Base-by-base conservation (phyloP, 306 rosid genomes). In the Trifolium pratense region DNA sequence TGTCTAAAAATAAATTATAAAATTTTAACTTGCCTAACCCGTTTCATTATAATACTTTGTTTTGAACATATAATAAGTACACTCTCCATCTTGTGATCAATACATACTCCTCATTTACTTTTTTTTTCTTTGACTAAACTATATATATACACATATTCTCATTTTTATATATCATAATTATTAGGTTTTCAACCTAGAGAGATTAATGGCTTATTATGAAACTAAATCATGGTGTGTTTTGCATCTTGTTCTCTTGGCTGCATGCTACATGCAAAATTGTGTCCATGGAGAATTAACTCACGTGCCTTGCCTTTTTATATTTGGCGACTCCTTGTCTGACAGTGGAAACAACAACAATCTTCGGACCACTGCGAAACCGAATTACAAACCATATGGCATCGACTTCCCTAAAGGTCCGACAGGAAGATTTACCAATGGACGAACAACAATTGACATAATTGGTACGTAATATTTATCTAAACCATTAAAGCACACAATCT, bases 301-400 rank as follows among this genome's bases (percentile, higher is more conserved):
- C 64, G 86, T 81, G 2, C 80, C 88, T 6, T 83, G 92, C 7
- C 39, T 69, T 17, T 87, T 86, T 75, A 66, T 86, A 26, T 87
- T 86, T 71, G 95, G 95, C 0, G 95, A 91, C 43, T 87, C 92
- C 11, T 32, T 82, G 0, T 76, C 75, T 5, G 92, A 89, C 11
- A 65, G 1, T 68, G 96, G 96, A 45, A 91, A 91, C 39, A 91
- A 87, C 68, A 91, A 89, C 67, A 0, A 3, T 2, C 87, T 78
- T 56, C 5, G 0, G 0, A 86, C 95, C 0, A 0, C 0, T 0
- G 74, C 78, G 0, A 89, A 21, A 75, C 25, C 48, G 6, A 78
- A 89, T 76, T 87, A 79, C 74, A 6, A 5, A 3, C 92, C 97
- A 0, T 86, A 89, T 34, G 95, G 91, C 12, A 77, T 87, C 39